Base-by-base conservation (phyloP, 176 grass and related monocot species). In the Raddia guianensis region DNA sequence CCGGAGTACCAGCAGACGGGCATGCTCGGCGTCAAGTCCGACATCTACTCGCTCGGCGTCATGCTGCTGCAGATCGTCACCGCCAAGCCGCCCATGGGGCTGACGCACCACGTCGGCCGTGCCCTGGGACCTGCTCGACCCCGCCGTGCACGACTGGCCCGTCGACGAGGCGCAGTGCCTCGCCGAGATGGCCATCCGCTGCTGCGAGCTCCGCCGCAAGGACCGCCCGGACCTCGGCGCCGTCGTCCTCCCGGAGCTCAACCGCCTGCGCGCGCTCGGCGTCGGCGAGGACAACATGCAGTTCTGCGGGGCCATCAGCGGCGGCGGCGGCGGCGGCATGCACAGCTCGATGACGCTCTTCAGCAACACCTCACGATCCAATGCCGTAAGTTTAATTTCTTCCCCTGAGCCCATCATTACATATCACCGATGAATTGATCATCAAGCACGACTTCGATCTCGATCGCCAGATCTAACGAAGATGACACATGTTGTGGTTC, bases 1-100 rank as follows among this genome's bases (percentile, higher is more conserved):
- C 89, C 92, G 56, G 92, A 94, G 92, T 94, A 92, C 84, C 92
- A 94, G 87, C 92, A 94, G 81, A 94, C 92, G 21, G 92, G 92
- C 10, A 87, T 94, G 92, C 89, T 94, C 3, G 87, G 92, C 3
- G 68, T 80, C 2, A 94, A 94, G 74, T 94, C 92, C 0, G 89
- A 94, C 87, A 60, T 94, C 12, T 94, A 94, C 82, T 94, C 92
- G 0, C 75, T 94, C 5, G 92, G 89, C 3, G 73, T 94, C 14
- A 85, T 94, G 92, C 80, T 94, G 70, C 73, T 92, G 80, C 92
- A 94, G 84, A 81, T 94, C 49, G 76, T 91, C 76, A 94, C 92
- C 14, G 87, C 86, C 0, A 91, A 85, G 84, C 73, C 86, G 9
- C 89, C 92, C 34, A 94, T 94, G 92, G 92, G 89, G 44, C 84